phyloP scores from a whole-genome alignment of 228 moss, liverwort and hornwort species.

The Sphagnum fallax region DNA sequence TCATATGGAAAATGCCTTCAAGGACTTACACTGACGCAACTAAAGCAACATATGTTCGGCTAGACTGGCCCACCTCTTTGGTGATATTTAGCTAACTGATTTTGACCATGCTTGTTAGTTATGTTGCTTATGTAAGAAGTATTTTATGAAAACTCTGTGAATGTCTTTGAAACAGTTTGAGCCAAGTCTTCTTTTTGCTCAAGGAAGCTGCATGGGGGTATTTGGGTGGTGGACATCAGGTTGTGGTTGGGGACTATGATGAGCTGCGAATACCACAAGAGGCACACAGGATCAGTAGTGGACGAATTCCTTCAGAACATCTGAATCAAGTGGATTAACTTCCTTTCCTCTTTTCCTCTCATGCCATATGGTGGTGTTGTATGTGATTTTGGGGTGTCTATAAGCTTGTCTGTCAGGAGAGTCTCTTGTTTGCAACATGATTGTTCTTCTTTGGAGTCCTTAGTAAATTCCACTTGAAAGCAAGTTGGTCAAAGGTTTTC shows the following conservation, averaged over 20 bases:
- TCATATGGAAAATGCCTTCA: no score
- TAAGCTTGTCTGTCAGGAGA: background rate
- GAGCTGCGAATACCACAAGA: constrained; percentile 95
- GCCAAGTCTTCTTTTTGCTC: no score
- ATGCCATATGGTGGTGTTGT: constrained; percentile 5
- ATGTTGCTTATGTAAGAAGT: background rate
- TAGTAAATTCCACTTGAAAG: background rate
- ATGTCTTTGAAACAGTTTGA: no score
- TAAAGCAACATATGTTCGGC: no score
- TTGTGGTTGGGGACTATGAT: constrained; percentile 91
- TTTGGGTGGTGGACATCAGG: constrained; percentile 25
- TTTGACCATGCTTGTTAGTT: background rate
- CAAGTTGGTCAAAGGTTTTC: background rate
- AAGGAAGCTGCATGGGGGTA: no score
- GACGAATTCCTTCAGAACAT: constrained; percentile 39
- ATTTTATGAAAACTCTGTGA: no score
- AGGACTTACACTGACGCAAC: no score
- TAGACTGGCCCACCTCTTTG: no score
- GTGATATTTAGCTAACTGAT: no score
- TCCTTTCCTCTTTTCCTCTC: constrained; percentile 12
- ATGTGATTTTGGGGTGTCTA: background rate
- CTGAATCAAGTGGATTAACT: constrained; percentile 82
- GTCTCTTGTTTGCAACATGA: background rate
- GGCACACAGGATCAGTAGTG: constrained; percentile 46
- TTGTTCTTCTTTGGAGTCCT: background rate